These are phyloP conservation scores for Populus euphratica DNA, from an alignment of 345 rosid species.

Conservation along the genomic window DNA sequence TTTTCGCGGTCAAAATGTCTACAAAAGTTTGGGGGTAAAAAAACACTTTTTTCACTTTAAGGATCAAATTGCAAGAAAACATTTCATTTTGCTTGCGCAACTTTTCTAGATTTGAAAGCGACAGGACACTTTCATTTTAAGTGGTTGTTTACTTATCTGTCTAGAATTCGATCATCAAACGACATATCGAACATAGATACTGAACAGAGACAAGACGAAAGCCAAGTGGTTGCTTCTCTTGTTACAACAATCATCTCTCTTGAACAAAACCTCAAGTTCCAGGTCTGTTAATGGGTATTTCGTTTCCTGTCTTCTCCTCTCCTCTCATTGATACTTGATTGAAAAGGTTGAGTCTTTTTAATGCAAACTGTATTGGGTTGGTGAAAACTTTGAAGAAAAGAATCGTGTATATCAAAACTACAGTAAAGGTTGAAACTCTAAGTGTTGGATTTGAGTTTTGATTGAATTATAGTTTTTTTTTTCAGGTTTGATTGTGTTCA, in stretches of 20 bases:
- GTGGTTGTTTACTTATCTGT: not conserved
- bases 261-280: not conserved
- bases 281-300: not conserved
- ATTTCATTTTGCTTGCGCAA: too few species aligned
- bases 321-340: not conserved
- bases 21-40: not conserved
- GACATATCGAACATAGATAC: not conserved
- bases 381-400: not conserved
- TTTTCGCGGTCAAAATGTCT: too few species aligned
- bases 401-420: not conserved
- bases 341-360: not conserved
- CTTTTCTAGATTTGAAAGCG: not conserved
- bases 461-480: not conserved
- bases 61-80: not conserved
- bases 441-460: not conserved
- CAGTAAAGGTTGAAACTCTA: not conserved
- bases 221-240: not conserved
- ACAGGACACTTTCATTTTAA: not conserved
- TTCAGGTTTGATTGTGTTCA: not conserved
- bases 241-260: not conserved
- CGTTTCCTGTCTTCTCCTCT: not conserved
- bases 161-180: not conserved
- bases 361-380: not conserved
- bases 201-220: not conserved
- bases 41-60: not conserved